Evolutionary conservation across 495 filamentous ascomycete genomes (phyloP), one percentile per base, ranked within the genome.

Genomic region (Entonaema liquescens): DNA sequence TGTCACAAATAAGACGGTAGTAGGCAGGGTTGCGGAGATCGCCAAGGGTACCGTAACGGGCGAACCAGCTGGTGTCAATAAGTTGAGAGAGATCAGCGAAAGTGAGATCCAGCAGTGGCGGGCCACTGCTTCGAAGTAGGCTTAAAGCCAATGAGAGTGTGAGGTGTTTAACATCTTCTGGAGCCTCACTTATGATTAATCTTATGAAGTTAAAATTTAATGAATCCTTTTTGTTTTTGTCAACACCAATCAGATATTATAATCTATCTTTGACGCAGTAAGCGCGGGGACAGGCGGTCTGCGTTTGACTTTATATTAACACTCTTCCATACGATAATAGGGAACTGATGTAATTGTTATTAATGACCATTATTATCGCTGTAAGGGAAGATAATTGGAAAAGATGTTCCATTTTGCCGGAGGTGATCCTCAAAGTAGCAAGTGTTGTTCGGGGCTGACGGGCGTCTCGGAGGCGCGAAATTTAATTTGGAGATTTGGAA

Each of bases 1-100:
- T 0, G 73, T 90, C 25, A 79, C 76, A 26, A 78, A 77, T 59
- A 85, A 83, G 75, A 87, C 81, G 54, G 69, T 83, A 12, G 54
- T 95, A 13, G 86, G 89, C 1, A 81, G 88, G 19, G 85, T 84
- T 5, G 82, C 89, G 19, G 90, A 97, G 77, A 82, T 93, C 13
- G 90, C 91, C 0, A 93, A 94, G 84, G 92, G 91, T 2, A 83
- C 89, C 7, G 79, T 91, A 0, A 91, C 88, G 13, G 93, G 95
- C 2, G 86, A 89, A 78, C 82, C 89, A 21, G 91, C 94, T 36
- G 77, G 79, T 26, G 88, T 94, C 42, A 97, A 95, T 68, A 91
- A 89, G 78, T 79, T 97, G 78, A 87, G 93, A 64, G 90, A 97
- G 81, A 79, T 98, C 64, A 89, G 80, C 40, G 84, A 89, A 81